Conservation (phyloP, 2,329 filamentous ascomycete genomes). For the Fusarium sp. region DNA sequence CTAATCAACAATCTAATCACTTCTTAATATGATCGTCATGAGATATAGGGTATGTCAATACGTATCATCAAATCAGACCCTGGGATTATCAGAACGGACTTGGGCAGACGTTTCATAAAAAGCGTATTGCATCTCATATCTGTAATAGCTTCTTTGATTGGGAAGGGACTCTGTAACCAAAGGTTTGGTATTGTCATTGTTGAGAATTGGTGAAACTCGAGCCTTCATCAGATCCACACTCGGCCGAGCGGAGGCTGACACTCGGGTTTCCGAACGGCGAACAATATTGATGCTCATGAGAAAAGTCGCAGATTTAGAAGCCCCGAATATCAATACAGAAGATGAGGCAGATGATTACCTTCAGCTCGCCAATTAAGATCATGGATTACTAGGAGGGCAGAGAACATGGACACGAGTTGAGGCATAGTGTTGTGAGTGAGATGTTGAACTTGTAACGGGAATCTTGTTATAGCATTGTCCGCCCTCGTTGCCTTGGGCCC, state of each 20-base stretch:
- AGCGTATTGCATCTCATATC: not conserved
- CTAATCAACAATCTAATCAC: not conserved
- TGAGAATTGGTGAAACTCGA: not conserved
- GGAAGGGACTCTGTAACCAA: not conserved
- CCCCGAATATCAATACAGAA: not conserved
- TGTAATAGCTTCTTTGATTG: not conserved
- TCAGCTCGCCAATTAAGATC: not conserved
- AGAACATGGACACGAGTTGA: not conserved
- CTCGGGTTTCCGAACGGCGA: conserved; percentile 5
- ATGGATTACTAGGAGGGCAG: not conserved
- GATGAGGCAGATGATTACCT: not conserved
- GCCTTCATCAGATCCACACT: conserved; percentile 1
- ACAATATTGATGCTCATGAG: not conserved
- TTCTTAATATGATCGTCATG: not conserved
- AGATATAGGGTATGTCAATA: not conserved
- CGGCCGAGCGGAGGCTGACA: conserved; percentile 8
- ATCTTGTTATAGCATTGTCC: not conserved
- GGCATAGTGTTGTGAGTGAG: not conserved
- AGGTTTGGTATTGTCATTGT: not conserved
- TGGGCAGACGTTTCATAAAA: not conserved
- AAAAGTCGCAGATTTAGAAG: not conserved
- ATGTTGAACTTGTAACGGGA: not conserved
- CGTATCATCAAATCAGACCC: not conserved
- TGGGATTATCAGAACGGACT: not conserved
- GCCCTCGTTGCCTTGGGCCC: not conserved